Conservation (phyloP, 257 asterid species). For the Rhazya stricta region DNA sequence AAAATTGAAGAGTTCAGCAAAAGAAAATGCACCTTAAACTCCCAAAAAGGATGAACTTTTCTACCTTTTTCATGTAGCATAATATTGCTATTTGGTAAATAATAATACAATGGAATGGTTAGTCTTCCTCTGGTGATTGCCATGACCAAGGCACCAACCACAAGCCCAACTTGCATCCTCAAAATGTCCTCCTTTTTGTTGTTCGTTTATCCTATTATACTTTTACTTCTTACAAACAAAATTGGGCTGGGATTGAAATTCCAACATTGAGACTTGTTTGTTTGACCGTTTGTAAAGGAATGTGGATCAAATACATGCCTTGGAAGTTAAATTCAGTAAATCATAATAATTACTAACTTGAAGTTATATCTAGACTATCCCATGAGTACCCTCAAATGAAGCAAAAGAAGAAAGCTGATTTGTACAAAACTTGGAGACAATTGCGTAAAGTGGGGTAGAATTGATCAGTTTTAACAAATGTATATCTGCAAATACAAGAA, state of each 20-base stretch:
- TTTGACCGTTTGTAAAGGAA: neutral
- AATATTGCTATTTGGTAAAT: no score
- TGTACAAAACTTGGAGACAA: neutral
- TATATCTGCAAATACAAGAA: neutral
- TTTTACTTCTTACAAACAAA: neutral
- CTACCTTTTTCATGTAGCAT: neutral
- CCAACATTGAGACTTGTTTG: neutral
- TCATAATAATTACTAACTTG: neutral
- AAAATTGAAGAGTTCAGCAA: neutral
- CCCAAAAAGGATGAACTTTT: neutral
- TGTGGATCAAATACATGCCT: neutral
- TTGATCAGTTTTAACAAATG: neutral
- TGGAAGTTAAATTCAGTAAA: neutral
- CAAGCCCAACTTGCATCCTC: neutral
- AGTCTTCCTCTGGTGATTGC: neutral
- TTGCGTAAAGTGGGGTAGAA: neutral
- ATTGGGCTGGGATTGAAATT: neutral
- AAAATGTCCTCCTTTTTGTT: neutral
- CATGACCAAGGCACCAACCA: neutral
- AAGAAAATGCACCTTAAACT: neutral
- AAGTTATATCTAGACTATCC: neutral
- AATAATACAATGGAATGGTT: neutral
- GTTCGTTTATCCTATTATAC: neutral
- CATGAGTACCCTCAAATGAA: neutral
- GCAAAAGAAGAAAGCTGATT: neutral